Evolutionary conservation across 345 rosid species (phyloP), one percentile per base, ranked within the genome.

Genomic region (Draba incana): DNA sequence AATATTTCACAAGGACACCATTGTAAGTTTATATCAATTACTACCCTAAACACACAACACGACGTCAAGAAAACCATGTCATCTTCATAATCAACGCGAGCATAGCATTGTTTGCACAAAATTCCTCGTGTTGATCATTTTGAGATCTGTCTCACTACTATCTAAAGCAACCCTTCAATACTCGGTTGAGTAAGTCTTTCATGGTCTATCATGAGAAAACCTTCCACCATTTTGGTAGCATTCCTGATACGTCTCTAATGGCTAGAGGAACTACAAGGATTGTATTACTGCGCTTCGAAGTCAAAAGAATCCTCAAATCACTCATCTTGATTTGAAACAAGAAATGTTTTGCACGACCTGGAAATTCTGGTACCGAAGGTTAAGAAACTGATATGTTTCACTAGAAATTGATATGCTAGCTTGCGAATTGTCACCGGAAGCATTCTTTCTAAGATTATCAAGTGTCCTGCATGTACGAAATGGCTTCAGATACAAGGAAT

Each of bases 1-100:
- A 55, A n/a, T 57, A 37, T 25, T 27, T 24, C 42, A 63, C 50
- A 66, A 42, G 31, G 24, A 30, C 6, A n/a, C 2, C 10, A 38
- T 25, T 1, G 25, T 54, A 10, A 45, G 1, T 38, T 71, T 57
- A 46, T 33, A 63, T 72, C 48, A 44, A n/a, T 57, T 47, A 31
- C 70, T 64, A 56, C 35, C 13, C 37, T 41, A 72, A 41, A 64
- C 39, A 57, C 47, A 64, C 51, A 64, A 24, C 47, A 38, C 10
- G 38, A 61, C 46, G 43, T 64, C 44, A 54, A 10, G 24, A 37
- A 6, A 55, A 37, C 9, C 16, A 47, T 5, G 9, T 16, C 27
- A 38, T 62, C 61, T 16, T 11, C 50, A 45, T 25, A 54, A 30
- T 14, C n/a, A 1, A 12, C 42, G 25, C 27, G 41, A 57, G 16